A percentile compares a stretch with the other conserved stretches of the same genome.
Evolutionary conservation across 192 early-diverging fungal species (phyloP).

Genomic region (Oehlia diaphana): DNA sequence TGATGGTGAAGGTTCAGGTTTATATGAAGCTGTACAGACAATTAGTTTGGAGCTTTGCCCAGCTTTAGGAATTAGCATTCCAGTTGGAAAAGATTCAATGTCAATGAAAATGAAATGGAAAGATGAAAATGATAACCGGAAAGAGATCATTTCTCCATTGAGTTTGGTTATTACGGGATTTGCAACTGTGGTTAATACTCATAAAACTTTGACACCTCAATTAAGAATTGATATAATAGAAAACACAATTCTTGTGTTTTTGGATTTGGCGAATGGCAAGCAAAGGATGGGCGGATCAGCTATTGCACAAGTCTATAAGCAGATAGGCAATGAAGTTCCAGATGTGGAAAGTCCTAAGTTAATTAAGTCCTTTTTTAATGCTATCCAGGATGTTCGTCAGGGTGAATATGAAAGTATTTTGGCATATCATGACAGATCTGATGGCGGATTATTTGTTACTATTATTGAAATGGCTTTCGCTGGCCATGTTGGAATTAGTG

Average conservation of each 20-base stretch:
- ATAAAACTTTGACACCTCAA: slow-evolving; percentile 89
- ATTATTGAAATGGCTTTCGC: slow-evolving; percentile 97
- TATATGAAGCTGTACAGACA: slow-evolving; percentile 93
- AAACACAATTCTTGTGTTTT: slow-evolving; percentile 71
- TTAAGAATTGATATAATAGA: slow-evolving; percentile 49
- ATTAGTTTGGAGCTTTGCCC: slow-evolving; percentile 94
- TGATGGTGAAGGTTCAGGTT: slow-evolving; percentile 85
- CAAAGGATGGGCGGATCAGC: slow-evolving; percentile 92
- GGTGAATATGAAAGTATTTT: slow-evolving; percentile 55
- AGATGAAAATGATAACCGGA: slow-evolving; percentile 37
- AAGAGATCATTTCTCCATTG: slow-evolving; percentile 83
- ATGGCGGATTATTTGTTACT: slow-evolving; percentile 95
- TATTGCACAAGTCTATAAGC: slow-evolving; percentile 92
- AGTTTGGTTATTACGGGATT: slow-evolving; percentile 94
- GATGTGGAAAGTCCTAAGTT: slow-evolving; percentile 76
- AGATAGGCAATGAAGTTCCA: slow-evolving; percentile 76
- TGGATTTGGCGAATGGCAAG: slow-evolving; percentile 84
- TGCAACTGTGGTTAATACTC: slow-evolving; percentile 81
- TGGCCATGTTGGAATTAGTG: slow-evolving; percentile 77
- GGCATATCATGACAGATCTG: slow-evolving; percentile 98
- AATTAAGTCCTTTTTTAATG: slow-evolving; percentile 79
- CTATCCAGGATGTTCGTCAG: slow-evolving; percentile 59
- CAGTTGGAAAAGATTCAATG: slow-evolving; percentile 99
- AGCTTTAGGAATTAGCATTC: slow-evolving; percentile 88
- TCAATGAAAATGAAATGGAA: slow-evolving; percentile 97